Percentiles rank a stretch among this genome's conserved stretches.
Evolutionary conservation across 2,329 filamentous ascomycete species (phyloP).

Genomic region (Fusarium burgessii): DNA sequence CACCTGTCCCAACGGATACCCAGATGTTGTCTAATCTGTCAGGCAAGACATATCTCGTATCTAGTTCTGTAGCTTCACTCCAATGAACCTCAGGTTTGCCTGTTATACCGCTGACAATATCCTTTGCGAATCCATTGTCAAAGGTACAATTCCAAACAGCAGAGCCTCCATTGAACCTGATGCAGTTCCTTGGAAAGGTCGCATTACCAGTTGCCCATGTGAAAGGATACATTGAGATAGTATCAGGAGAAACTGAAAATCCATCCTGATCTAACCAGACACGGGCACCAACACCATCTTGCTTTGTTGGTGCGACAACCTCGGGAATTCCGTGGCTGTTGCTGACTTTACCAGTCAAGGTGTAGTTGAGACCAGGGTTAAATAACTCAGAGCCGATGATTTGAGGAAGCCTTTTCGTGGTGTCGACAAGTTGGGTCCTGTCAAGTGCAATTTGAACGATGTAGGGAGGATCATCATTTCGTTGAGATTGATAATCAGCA

Average conservation of each 20-base stretch:
- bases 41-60: conserved; percentile 27
- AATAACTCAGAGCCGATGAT: conserved; percentile 16
- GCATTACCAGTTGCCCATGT: no score
- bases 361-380: conserved; percentile 31
- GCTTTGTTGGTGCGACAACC: neutral
- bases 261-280: conserved; percentile 31
- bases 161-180: neutral
- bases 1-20: conserved; percentile 19
- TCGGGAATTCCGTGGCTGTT: neutral
- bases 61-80: conserved; percentile 5
- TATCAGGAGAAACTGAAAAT: conserved; percentile 27
- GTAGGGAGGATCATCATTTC: conserved; percentile 20
- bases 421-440: neutral
- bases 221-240: neutral
- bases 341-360: conserved; percentile 13
- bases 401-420: conserved; percentile 1
- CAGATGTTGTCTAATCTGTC: conserved; percentile 35
- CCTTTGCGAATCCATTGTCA: conserved; percentile 6
- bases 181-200: no score
- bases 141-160: conserved; percentile 35
- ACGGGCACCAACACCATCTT: conserved; percentile 2
- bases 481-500: conserved; percentile 4
- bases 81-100: conserved; percentile 37
- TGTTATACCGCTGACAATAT: no score
- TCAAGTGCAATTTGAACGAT: conserved; percentile 24